These are phyloP conservation scores for Fusarium devonianum DNA, from an alignment of 2,329 filamentous ascomycete genomes.

Conservation along the genomic window DNA sequence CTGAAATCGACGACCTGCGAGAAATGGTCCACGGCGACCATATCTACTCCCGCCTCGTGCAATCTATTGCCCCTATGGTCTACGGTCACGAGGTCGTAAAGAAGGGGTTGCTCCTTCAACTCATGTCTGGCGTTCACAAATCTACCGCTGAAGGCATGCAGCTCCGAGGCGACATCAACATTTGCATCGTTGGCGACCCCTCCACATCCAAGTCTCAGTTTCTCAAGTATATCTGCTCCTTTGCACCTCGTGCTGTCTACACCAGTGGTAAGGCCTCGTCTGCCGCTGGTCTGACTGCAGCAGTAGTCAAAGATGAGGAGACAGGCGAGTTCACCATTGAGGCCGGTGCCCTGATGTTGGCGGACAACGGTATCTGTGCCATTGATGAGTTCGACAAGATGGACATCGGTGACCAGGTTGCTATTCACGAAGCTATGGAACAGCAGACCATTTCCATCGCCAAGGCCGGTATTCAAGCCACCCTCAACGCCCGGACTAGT, in stretches of 20 bases:
- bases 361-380: conserved; percentile 94
- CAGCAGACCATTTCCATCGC: conserved; percentile 99
- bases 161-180: conserved; percentile 96
- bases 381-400: conserved; percentile 99
- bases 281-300: conserved; percentile 94
- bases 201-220: conserved; percentile 98
- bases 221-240: conserved; percentile 95
- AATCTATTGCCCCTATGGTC: conserved; percentile 94
- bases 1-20: conserved; percentile 91
- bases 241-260: conserved; percentile 95
- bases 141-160: conserved; percentile 93
- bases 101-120: conserved; percentile 90
- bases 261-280: conserved; percentile 98
- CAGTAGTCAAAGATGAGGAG: conserved; percentile 97
- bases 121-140: conserved; percentile 96
- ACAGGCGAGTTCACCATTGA: conserved; percentile 99
- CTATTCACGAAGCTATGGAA: conserved; percentile 99
- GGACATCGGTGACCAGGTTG: conserved; percentile 96
- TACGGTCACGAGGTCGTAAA: conserved; percentile 98
- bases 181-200: conserved; percentile 96
- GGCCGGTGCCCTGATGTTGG: conserved; percentile 95
- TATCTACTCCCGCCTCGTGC: conserved; percentile 91
- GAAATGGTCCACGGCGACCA: conserved; percentile 94
- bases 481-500: conserved; percentile 91
- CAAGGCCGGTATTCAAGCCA: conserved; percentile 97